Conservation (phyloP, 2,329 filamentous ascomycete genomes). For the Verticillium nubilum region DNA sequence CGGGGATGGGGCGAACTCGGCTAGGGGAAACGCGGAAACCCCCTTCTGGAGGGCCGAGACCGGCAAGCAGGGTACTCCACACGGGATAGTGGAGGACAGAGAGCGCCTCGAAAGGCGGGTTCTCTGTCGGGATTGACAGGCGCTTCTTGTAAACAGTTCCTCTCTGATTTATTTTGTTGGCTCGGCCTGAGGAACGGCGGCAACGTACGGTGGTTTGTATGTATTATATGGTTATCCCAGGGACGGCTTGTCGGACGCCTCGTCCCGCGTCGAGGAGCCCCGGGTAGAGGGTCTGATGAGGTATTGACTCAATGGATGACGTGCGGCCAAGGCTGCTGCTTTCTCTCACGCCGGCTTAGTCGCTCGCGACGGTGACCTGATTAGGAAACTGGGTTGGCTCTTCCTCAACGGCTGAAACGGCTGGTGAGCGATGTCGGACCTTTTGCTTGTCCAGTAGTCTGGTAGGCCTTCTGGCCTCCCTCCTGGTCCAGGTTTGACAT, state of each 20-base stretch:
- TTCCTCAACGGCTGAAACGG: too few relatives aligned
- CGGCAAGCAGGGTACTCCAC: background rate
- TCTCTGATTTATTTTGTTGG: background rate
- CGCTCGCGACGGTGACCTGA: background rate
- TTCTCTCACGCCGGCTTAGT: background rate
- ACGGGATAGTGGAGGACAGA: background rate
- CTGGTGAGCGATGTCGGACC: too few relatives aligned
- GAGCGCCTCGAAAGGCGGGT: background rate
- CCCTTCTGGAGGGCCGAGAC: background rate
- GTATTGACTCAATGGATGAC: background rate
- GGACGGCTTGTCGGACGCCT: background rate
- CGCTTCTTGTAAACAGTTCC: background rate
- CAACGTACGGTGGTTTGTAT: background rate
- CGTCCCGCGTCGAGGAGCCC: background rate
- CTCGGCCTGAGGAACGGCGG: background rate
- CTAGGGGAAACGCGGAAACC: conserved; percentile 2
- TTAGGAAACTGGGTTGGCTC: too few relatives aligned
- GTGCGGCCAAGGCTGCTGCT: background rate
- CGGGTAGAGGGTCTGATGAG: background rate
- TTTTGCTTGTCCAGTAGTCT: too few relatives aligned
- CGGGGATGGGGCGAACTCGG: background rate
- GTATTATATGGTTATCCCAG: background rate
- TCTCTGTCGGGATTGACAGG: background rate
- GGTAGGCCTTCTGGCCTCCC: too few relatives aligned
- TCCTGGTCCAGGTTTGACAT: too few relatives aligned